Evolutionary conservation across 306 rosid genomes (phyloP).

Genomic region (Cicer pinnatifidum): DNA sequence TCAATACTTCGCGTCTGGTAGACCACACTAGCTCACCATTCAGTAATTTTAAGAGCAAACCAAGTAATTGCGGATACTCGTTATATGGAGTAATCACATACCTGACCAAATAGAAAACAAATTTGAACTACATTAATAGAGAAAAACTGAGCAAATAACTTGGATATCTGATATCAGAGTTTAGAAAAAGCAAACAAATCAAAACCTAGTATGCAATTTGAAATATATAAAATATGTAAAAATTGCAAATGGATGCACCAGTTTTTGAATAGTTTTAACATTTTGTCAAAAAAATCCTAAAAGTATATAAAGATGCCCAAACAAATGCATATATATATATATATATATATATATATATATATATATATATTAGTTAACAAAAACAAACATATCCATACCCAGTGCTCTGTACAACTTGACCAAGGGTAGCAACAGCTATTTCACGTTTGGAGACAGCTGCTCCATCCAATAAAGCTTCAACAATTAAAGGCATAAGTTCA

Average conservation of each 20-base stretch:
- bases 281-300: conserved; percentile 22
- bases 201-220: conserved; percentile 5
- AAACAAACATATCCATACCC: conserved; percentile 63
- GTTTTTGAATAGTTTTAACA: conserved; percentile 27
- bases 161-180: conserved; percentile 26
- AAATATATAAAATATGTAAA: conserved; percentile 13
- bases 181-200: conserved; percentile 26
- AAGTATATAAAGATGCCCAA: conserved; percentile 31
- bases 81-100: conserved; percentile 96
- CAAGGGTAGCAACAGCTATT: conserved; percentile 94
- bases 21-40: conserved; percentile 98
- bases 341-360: no score
- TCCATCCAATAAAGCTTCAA: conserved; percentile 95
- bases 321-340: not conserved
- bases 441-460: conserved; percentile 92
- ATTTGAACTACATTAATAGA: conserved; percentile 21
- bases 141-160: conserved; percentile 35
- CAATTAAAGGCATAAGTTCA: conserved; percentile 97
- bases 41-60: conserved; percentile 84
- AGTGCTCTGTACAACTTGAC: conserved; percentile 99
- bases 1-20: conserved; percentile 93
- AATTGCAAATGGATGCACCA: conserved; percentile 21
- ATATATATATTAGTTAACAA: conserved; percentile 25
- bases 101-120: conserved; percentile 52
- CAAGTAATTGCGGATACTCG: conserved; percentile 86